Conservation (phyloP, 345 rosid species). For the Kernera saxatilis region DNA sequence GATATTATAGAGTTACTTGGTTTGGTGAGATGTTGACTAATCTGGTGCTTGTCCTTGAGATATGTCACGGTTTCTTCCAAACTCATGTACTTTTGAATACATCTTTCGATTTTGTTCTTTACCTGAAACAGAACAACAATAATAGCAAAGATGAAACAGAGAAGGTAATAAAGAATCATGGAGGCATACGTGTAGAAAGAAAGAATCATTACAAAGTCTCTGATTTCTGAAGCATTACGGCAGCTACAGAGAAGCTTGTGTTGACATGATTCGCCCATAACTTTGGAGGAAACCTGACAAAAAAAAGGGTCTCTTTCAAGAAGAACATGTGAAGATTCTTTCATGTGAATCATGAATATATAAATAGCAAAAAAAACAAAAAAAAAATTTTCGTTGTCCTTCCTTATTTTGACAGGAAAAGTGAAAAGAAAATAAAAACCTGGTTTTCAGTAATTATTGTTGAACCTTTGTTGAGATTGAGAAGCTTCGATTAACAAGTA, state of each 20-base stretch:
- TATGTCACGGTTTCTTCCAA: not conserved
- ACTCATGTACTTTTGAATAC: not conserved
- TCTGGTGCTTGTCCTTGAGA: not conserved
- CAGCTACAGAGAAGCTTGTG: not conserved
- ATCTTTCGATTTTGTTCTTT: not conserved
- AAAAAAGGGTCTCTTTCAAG: not conserved
- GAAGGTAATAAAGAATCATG: not conserved
- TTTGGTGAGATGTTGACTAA: not conserved
- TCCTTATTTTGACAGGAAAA: too few species aligned
- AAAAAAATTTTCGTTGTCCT: too few species aligned
- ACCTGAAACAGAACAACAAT: not conserved
- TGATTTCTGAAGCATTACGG: not conserved
- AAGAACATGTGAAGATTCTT: not conserved
- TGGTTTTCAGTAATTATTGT: too few species aligned
- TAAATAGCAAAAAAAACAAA: not conserved
- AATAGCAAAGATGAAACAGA: not conserved
- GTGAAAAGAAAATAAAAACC: too few species aligned
- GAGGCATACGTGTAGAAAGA: not conserved
- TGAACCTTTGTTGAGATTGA: too few species aligned
- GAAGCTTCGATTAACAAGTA: too few species aligned
- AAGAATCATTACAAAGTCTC: not conserved
- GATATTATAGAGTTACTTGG: not conserved
- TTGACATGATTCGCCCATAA: not conserved
- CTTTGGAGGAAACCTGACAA: not conserved
- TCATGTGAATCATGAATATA: not conserved